These are phyloP conservation scores for Gossypium mustelinum DNA, from an alignment of 345 rosid genomes.

Conservation along the genomic window DNA sequence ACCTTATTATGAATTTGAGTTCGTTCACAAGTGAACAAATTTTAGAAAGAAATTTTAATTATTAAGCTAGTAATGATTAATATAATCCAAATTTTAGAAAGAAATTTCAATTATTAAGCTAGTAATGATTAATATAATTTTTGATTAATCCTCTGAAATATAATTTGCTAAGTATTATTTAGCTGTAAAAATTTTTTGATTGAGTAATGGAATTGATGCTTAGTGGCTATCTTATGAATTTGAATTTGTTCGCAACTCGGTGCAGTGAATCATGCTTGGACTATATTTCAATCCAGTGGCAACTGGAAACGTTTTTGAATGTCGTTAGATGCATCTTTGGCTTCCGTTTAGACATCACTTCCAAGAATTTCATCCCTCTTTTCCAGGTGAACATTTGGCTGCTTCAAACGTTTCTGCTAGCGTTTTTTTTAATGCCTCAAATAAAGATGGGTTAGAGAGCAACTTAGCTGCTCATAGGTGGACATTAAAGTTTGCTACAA, in stretches of 20 bases:
- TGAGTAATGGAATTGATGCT: conserved; percentile 12
- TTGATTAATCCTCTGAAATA: not conserved
- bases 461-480: not conserved
- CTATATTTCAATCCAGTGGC: conserved; percentile 48
- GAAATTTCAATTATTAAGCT: not conserved
- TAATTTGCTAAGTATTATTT: not conserved
- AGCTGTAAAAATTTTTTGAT: not conserved
- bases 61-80: not conserved
- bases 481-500: not conserved
- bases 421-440: conserved; percentile 1
- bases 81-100: not conserved
- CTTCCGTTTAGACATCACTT: conserved; percentile 37
- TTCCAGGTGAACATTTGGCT: conserved; percentile 42
- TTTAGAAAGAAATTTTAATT: not conserved
- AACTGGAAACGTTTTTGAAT: conserved; percentile 41
- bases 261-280: conserved; percentile 56
- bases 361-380: conserved; percentile 48
- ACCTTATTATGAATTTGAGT: too few species aligned
- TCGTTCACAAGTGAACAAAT: too few species aligned
- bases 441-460: not conserved
- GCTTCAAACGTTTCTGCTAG: conserved; percentile 6
- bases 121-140: not conserved
- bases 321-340: conserved; percentile 48
- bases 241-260: conserved; percentile 12
- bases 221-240: not conserved